A percentile compares a stretch with the other conserved stretches of the same genome.
Evolutionary conservation across 2,329 filamentous ascomycete species (phyloP).

Genomic region (Hypoxylon sp.): DNA sequence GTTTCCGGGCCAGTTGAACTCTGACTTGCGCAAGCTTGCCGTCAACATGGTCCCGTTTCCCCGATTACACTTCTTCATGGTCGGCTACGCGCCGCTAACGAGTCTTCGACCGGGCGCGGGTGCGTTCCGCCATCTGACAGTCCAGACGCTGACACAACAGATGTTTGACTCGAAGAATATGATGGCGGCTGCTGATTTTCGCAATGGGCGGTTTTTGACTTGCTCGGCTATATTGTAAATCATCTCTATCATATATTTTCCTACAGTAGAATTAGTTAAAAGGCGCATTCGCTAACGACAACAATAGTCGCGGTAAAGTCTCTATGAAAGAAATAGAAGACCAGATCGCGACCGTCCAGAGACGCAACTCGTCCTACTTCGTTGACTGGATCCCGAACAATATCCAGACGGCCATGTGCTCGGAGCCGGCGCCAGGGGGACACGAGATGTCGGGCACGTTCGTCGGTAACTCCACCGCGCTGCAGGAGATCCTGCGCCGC

Average conservation of each 20-base stretch:
- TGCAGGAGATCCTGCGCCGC: constrained; percentile 99
- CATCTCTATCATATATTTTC: constrained; percentile 1
- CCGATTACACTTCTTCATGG: constrained; percentile 99
- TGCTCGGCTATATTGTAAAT: constrained; percentile 97
- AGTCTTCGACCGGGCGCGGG: constrained; percentile 79
- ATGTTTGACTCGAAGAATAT: constrained; percentile 99
- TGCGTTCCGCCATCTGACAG: constrained; percentile 97
- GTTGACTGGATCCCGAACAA: constrained; percentile 99
- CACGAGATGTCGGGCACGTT: constrained; percentile 99
- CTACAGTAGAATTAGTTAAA: constrained; percentile 44
- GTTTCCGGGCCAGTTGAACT: constrained; percentile 99
- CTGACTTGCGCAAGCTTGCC: constrained; percentile 98
- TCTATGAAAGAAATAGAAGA: constrained; percentile 99
- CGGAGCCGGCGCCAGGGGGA: constrained; percentile 89
- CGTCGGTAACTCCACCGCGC: constrained; percentile 98
- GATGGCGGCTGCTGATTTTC: constrained; percentile 99
- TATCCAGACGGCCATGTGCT: constrained; percentile 99
- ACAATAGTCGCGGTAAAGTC: constrained; percentile 89
- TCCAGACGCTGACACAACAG: constrained; percentile 98
- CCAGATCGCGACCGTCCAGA: constrained; percentile 99
- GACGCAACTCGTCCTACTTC: constrained; percentile 99
- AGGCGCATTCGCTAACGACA: constrained; percentile 27
- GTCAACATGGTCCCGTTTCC: constrained; percentile 99
- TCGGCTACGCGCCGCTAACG: constrained; percentile 98
- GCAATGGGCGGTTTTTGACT: constrained; percentile 98